phyloP scores from a whole-genome alignment of 2,329 filamentous ascomycete species.

The Xylaria polymorpha region DNA sequence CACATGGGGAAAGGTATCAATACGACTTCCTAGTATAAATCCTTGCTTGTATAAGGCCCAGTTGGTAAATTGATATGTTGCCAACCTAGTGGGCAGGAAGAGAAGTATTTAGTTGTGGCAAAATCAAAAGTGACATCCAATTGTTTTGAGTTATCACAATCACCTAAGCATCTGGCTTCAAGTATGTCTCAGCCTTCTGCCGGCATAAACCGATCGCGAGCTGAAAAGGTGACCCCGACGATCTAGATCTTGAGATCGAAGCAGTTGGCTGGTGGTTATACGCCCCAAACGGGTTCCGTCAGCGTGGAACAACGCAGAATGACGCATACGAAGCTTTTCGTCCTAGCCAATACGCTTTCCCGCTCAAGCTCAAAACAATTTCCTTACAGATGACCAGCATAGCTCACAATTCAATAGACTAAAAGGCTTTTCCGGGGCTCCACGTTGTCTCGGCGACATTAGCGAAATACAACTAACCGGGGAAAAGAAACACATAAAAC shows the following conservation, averaged over 20 bases:
- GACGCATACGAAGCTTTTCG: not conserved
- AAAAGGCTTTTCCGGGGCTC: slow-evolving; percentile 2
- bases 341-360: not conserved
- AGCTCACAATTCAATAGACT: not conserved
- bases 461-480: not conserved
- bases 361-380: not conserved
- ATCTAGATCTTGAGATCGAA: slow-evolving; percentile 25
- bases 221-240: slow-evolving; percentile 9
- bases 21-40: not conserved
- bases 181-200: slow-evolving; percentile 29
- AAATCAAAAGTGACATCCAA: slow-evolving; percentile 9
- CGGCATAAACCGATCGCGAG: slow-evolving; percentile 22
- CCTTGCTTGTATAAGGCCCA: not conserved
- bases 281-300: slow-evolving; percentile 15
- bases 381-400: not conserved
- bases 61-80: not conserved
- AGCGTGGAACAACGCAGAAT: slow-evolving; percentile 13
- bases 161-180: slow-evolving; percentile 7
- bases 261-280: not conserved
- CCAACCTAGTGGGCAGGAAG: not conserved
- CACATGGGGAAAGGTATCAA: not conserved
- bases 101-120: not conserved
- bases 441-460: slow-evolving; percentile 9
- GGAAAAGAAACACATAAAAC: not conserved
- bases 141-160: slow-evolving; percentile 11